Evolutionary conservation across 495 filamentous ascomycete genomes (phyloP).

Genomic region (Talaromyces trachyspermus): DNA sequence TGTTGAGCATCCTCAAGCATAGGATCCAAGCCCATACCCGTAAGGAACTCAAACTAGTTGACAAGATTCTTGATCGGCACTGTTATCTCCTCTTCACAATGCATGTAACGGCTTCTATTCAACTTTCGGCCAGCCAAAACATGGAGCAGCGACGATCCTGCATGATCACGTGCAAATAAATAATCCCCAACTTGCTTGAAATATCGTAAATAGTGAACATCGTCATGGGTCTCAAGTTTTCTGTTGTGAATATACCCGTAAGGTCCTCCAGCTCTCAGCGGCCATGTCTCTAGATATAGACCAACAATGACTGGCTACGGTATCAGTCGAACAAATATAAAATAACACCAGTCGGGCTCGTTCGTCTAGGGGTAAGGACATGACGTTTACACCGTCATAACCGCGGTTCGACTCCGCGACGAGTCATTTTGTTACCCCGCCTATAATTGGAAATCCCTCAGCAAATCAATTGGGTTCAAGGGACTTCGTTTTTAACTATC

Average conservation of each 20-base stretch:
- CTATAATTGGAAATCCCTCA: no score
- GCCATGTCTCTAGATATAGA: no score
- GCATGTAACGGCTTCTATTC: not conserved
- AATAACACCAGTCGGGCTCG: no score
- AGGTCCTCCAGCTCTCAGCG: slow-evolving; percentile 4
- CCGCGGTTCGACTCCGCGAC: no score
- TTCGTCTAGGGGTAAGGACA: no score
- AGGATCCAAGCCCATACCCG: slow-evolving; percentile 25
- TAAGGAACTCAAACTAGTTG: slow-evolving; percentile 17
- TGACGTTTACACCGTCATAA: no score
- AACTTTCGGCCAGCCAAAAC: slow-evolving; percentile 17
- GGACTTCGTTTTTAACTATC: no score
- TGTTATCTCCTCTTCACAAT: not conserved
- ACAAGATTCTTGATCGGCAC: not conserved
- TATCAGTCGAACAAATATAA: no score
- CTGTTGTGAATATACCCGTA: not conserved
- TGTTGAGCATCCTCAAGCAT: slow-evolving; percentile 22
- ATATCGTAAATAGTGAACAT: not conserved
- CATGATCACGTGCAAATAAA: slow-evolving; percentile 18
- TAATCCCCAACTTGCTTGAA: slow-evolving; percentile 12
- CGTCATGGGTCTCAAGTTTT: not conserved
- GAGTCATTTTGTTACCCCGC: no score
- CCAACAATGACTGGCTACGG: no score
- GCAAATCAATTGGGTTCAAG: no score
- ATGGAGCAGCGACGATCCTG: slow-evolving; percentile 25